Evolutionary conservation across 352 stramenopile genomes (phyloP), one percentile per base, ranked within the genome.

Genomic region (Vaucheria bursata): DNA sequence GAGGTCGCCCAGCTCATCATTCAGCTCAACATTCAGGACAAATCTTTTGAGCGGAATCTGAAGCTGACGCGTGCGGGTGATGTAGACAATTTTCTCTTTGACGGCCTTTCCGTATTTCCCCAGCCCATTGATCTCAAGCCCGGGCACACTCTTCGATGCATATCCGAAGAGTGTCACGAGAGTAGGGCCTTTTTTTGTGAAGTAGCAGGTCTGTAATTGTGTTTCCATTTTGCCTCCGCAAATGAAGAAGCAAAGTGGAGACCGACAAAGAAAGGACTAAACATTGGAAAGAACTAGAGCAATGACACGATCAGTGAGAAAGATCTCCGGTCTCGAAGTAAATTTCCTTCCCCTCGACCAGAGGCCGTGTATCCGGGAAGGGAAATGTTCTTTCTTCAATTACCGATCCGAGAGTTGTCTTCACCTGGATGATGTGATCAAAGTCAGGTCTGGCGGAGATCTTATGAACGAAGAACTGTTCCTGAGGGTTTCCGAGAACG

Each of bases 1-100:
- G 25, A 18, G 18, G n/a, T n/a, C n/a, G n/a, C n/a, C n/a, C n/a
- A n/a, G n/a, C 45, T 59, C 45, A 18, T 18, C 45, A 25, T 59
- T 25, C 18, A 18, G 25, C 45, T 59, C 45, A 25, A 25, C 25
- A 25, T 25, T 59, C 12, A 59, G 18, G 12, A 59, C 45, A 59
- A 59, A 59, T 25, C 45, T 18, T 59, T 59, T 59, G 12, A 59
- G 25, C 12, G 45, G 45, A 59, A 59, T 59, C 45, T 18, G 45
- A 18, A 59, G 45, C 45, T 59, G 45, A 18, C 45, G 45, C 45
- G 45, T 18, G 45, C 45, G 45, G 12, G 45, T 59, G 25, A 59
- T 59, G 25, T 18, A 59, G 45, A 59, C 25, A 59, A 59, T 59
- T 25, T 59, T 59, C 45, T 59, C 45, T 59, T 59, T 59, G 45